Conservation (phyloP, 2,329 filamentous ascomycete genomes). For the Fusarium verrucosum region DNA sequence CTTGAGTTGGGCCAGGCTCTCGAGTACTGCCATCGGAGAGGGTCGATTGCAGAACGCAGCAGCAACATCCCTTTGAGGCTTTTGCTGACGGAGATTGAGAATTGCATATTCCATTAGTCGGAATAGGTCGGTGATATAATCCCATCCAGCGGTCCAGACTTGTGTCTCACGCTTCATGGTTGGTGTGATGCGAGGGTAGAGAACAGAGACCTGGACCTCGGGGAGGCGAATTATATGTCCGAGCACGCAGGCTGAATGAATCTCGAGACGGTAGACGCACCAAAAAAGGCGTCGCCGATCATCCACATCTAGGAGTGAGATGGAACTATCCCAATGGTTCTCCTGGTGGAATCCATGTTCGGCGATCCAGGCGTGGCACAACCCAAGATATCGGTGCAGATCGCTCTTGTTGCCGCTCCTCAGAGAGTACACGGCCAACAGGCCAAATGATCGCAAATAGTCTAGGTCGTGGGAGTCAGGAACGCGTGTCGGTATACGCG, state of each 20-base stretch:
- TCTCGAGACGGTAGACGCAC: neutral
- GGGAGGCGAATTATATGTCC: neutral
- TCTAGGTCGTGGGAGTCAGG: neutral
- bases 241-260: neutral
- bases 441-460: neutral
- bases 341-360: neutral
- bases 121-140: neutral
- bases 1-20: neutral
- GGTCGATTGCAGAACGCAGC: neutral
- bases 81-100: neutral
- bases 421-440: neutral
- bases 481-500: neutral
- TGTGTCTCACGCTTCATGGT: slow-evolving; percentile 1
- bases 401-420: neutral
- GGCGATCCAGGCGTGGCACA: neutral
- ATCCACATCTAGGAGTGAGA: neutral
- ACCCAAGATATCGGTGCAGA: neutral
- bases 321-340: neutral
- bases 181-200: neutral
- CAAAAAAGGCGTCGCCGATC: neutral
- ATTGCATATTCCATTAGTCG: neutral
- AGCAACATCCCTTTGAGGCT: neutral
- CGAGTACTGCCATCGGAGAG: neutral
- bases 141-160: neutral
- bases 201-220: rapidly evolving